Base-by-base conservation (phyloP, 2,329 filamentous ascomycete species). In the Myriosclerotinia scirpicola region DNA sequence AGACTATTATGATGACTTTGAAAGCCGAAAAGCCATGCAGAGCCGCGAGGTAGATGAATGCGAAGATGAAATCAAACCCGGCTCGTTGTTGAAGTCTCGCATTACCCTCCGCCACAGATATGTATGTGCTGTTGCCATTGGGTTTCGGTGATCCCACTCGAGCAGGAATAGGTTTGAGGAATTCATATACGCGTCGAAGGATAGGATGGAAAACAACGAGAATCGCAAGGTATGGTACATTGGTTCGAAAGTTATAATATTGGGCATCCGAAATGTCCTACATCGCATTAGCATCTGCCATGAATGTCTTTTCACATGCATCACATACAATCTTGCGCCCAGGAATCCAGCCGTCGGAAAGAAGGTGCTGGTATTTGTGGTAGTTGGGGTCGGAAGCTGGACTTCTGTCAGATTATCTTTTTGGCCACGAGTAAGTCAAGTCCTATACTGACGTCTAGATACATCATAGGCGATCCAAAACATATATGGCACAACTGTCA, bases 251-350 rank as follows among this genome's bases (percentile, higher is more conserved):
- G 48, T 86, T 88, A 67, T 84, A 82, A 79, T 98, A 99, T 78
- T 99, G 95, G 42, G 85, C 79, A 79, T 99, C 95, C 50, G 93
- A 95, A 70, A 93, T 88, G 79, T 99, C 95, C 90, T 93, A 69
- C 3, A 20, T 48, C 5, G 11, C 65, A 67, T 73, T 60, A 74
- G 68, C 68, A 65, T 54, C 15, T 55, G 30, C 20, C 30, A 9
- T 48, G 2, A 53, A 40, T 22, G 3, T 44, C 2, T 53, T 3
- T 34, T 50, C 38, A 14, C 20, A 20, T 17, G 11, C 2, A 22
- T 36, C 22, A 70, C 86, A 74, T 82, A 92, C 90, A 69, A 98
- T 92, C 83, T 92, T 92, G 67, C 94, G 90, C 36, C 94, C 94
- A 9, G 90, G 90, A 67, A 99, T 90, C 95, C 95, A 99, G 72